Conservation (phyloP, 768 basidiomycete species). For the Tulasnella sp. region DNA sequence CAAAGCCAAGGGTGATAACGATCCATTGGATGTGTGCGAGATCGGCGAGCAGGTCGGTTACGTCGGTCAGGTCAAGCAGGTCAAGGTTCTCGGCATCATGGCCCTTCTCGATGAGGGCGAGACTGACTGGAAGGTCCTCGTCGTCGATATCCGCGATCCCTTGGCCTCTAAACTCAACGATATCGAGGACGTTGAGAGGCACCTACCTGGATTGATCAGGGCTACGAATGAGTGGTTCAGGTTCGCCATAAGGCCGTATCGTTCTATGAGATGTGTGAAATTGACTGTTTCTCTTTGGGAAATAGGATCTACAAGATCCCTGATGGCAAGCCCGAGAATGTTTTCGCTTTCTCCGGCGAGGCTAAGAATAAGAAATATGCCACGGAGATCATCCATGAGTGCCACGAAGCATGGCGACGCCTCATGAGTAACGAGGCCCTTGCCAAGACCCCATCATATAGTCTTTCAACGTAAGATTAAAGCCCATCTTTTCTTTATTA, state of each 20-base stretch:
- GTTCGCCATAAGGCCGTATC: too few relatives aligned
- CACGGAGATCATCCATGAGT: slow-evolving; percentile 97
- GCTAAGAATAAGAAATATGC: slow-evolving; percentile 99
- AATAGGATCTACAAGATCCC: slow-evolving; percentile 92
- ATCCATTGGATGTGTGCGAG: slow-evolving; percentile 99
- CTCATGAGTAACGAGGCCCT: slow-evolving; percentile 69
- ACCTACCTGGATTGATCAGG: slow-evolving; percentile 91
- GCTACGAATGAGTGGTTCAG: slow-evolving; percentile 99
- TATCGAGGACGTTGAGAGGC: slow-evolving; percentile 96
- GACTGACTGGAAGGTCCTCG: slow-evolving; percentile 99
- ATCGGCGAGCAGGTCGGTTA: slow-evolving; percentile 98
- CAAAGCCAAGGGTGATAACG: slow-evolving; percentile 97
- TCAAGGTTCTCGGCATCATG: slow-evolving; percentile 99
- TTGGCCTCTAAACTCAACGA: slow-evolving; percentile 95
- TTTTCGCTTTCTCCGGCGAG: slow-evolving; percentile 98
- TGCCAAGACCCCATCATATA: slow-evolving; percentile 59
- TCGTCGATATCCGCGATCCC: slow-evolving; percentile 91
- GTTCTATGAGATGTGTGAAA: slow-evolving; percentile 35
- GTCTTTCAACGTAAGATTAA: slow-evolving; percentile 72
- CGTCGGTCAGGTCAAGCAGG: slow-evolving; percentile 96
- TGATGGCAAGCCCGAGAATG: slow-evolving; percentile 94
- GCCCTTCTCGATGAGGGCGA: slow-evolving; percentile 98
- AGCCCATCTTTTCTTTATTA: too few relatives aligned
- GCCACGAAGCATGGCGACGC: slow-evolving; percentile 96
- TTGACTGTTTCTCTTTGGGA: background rate